Conservation (phyloP, 164 flowering plant genomes). For the Nymphaea colorata region DNA sequence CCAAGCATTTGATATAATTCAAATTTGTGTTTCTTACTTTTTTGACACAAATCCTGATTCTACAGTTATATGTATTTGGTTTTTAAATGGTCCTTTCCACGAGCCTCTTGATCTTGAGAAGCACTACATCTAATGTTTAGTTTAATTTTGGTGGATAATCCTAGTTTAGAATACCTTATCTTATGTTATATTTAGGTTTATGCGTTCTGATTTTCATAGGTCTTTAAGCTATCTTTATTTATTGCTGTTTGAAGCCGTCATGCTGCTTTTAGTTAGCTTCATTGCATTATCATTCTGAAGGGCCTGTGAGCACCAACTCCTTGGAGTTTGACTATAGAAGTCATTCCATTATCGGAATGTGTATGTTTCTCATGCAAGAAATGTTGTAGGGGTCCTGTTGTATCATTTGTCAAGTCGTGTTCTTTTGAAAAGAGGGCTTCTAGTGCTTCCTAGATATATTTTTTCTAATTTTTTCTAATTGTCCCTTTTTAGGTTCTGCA, state of each 20-base stretch:
- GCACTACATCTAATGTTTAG: neutral
- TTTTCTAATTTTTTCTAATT: too few relatives aligned
- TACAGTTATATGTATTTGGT: too few relatives aligned
- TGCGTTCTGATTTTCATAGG: too few relatives aligned
- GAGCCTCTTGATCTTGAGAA: neutral
- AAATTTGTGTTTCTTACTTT: too few relatives aligned
- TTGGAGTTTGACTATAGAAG: too few relatives aligned
- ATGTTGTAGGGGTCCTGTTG: neutral
- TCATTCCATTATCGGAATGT: too few relatives aligned
- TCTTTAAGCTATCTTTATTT: too few relatives aligned
- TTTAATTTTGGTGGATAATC: neutral
- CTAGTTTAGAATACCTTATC: neutral
- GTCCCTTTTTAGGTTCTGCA: slow-evolving; percentile 51
- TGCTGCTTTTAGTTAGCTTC: neutral
- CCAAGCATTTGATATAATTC: too few relatives aligned
- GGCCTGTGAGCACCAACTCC: neutral
- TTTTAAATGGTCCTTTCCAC: too few relatives aligned
- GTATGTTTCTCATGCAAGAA: neutral
- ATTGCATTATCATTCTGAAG: neutral
- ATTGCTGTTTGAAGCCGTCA: neutral
- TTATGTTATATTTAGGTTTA: neutral
- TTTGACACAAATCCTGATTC: too few relatives aligned
- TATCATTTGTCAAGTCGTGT: too few relatives aligned
- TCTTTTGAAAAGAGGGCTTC: neutral
- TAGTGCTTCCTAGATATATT: neutral